Conservation (phyloP, 768 basidiomycete species). For the Neoboletus magnificus region DNA sequence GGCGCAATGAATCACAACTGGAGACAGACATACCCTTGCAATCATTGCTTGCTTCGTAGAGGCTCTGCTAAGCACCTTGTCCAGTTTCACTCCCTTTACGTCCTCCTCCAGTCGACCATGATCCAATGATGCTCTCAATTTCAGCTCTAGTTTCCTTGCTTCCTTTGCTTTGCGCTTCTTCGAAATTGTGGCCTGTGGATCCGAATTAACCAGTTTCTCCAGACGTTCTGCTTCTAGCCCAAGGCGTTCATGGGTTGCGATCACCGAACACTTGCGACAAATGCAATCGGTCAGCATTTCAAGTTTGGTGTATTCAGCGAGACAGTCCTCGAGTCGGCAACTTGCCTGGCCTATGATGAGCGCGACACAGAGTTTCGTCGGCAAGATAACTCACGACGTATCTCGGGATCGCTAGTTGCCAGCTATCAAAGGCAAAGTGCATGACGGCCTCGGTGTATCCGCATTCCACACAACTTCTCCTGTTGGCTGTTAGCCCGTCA, state of each 20-base stretch:
- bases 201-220: constrained; percentile 32
- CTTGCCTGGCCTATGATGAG: constrained; percentile 41
- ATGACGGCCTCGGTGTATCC: constrained; percentile 94
- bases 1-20: background rate
- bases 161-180: constrained; percentile 77
- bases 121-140: constrained; percentile 61
- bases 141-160: constrained; percentile 57
- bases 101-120: constrained; percentile 83
- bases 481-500: constrained; percentile 87
- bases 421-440: constrained; percentile 85
- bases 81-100: constrained; percentile 73
- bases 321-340: constrained; percentile 76
- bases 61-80: constrained; percentile 68
- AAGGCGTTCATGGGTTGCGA: constrained; percentile 69
- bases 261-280: constrained; percentile 87
- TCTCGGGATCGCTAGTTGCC: constrained; percentile 74
- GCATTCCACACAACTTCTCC: constrained; percentile 83
- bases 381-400: constrained; percentile 46
- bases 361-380: background rate
- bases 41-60: constrained; percentile 93
- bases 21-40: constrained; percentile 55
- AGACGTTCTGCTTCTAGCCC: constrained; percentile 59
- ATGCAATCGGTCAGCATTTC: constrained; percentile 90
- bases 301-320: constrained; percentile 84
- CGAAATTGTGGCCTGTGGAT: constrained; percentile 53